Evolutionary conservation across 345 rosid species (phyloP).

Genomic region (Brassica nigra): DNA sequence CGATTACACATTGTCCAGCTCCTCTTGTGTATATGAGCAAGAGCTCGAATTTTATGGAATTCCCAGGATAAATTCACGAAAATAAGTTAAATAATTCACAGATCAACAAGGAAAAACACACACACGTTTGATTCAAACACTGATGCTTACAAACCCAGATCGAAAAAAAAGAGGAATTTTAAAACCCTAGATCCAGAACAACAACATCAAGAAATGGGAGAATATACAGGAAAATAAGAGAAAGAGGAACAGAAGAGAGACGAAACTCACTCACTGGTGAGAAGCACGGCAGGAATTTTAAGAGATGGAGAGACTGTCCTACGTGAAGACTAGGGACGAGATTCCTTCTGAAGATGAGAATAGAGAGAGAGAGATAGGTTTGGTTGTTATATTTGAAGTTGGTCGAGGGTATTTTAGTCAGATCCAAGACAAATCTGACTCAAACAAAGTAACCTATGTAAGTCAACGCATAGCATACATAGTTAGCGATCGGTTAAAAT

Average conservation of each 20-base stretch:
- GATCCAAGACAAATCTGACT: not conserved
- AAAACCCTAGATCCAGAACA: conserved; percentile 28
- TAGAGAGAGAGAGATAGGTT: not conserved
- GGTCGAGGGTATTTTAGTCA: not conserved
- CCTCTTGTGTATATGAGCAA: not conserved
- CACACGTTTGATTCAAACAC: not conserved
- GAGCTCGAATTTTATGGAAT: not conserved
- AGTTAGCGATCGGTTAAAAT: not conserved
- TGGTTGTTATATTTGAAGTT: not conserved
- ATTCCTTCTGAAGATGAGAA: not conserved
- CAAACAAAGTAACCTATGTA: not conserved
- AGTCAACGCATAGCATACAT: not conserved
- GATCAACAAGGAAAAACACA: not conserved
- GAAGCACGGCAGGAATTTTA: not conserved
- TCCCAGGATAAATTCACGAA: not conserved
- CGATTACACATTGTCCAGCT: not conserved
- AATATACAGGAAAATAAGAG: not conserved
- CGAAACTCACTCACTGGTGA: conserved; percentile 12
- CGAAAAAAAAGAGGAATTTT: not conserved
- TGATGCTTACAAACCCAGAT: conserved; percentile 1
- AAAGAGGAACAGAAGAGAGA: not conserved
- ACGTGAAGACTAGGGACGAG: not conserved
- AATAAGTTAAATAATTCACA: not conserved
- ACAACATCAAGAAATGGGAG: not conserved
- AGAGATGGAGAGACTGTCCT: conserved; percentile 2